Conservation (phyloP, 2,329 filamentous ascomycete species). For the Akanthomyces muscarius region DNA sequence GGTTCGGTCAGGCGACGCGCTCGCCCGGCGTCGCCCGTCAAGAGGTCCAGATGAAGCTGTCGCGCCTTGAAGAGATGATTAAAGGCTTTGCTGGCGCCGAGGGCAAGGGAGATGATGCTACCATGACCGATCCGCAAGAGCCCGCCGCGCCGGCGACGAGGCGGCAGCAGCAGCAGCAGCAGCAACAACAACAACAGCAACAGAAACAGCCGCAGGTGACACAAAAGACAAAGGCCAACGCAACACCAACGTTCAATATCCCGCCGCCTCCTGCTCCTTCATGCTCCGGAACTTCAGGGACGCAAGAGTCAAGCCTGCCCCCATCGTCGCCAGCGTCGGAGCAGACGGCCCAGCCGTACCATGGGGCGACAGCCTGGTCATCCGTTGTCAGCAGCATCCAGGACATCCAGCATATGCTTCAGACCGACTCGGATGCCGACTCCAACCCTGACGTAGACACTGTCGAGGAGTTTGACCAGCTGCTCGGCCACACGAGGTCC, state of each 20-base stretch:
- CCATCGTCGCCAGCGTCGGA: not conserved
- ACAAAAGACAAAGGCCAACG: not conserved
- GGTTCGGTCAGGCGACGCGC: constrained; percentile 26
- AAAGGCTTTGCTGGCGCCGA: constrained; percentile 29
- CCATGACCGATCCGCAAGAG: not conserved
- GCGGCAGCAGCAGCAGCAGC: not conserved
- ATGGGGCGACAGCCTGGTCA: constrained; percentile 39
- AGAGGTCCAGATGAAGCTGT: constrained; percentile 38
- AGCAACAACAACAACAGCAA: no score
- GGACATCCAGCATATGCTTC: constrained; percentile 37
- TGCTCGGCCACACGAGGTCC: constrained; percentile 27
- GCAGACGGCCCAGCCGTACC: constrained; percentile 24
- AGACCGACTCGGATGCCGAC: constrained; percentile 15
- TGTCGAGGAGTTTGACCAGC: constrained; percentile 30
- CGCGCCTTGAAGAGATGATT: constrained; percentile 40
- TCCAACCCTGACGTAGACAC: constrained; percentile 19
- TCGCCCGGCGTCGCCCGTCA: constrained; percentile 21
- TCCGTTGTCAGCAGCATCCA: constrained; percentile 40
- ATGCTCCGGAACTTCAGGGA: not conserved
- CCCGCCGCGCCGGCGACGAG: not conserved
- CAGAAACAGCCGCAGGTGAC: not conserved
- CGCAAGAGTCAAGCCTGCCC: not conserved
- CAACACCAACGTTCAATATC: not conserved
- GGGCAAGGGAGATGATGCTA: not conserved
- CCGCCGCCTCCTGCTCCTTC: not conserved